phyloP scores from a whole-genome alignment of 495 filamentous ascomycete genomes.

The Sordaria brevicollis region DNA sequence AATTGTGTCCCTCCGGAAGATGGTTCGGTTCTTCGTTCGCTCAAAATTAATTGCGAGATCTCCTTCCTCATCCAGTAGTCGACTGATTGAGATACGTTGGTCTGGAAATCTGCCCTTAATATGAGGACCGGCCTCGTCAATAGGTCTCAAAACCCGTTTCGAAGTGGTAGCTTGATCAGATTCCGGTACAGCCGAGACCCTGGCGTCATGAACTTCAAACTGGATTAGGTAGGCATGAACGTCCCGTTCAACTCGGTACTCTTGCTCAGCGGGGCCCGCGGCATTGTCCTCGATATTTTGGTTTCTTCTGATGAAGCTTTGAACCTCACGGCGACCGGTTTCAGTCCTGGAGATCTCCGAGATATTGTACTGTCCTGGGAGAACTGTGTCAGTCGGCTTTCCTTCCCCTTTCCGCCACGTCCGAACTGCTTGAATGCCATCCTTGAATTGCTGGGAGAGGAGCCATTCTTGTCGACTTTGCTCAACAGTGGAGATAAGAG shows the following conservation, averaged over 20 bases:
- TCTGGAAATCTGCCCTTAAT: conserved; percentile 12
- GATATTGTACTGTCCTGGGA: neutral
- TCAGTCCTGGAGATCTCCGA: neutral
- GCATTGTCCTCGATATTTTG: neutral
- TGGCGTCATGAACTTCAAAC: neutral
- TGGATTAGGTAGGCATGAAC: conserved; percentile 10
- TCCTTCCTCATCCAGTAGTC: neutral
- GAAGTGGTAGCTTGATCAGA: neutral
- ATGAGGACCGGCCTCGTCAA: neutral
- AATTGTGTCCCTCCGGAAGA: neutral
- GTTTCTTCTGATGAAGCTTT: neutral
- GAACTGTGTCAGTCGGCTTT: neutral
- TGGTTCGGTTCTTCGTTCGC: neutral
- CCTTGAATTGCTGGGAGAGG: neutral
- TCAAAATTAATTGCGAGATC: neutral
- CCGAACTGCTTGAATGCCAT: neutral
- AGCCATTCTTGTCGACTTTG: neutral
- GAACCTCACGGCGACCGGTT: neutral
- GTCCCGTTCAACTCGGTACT: conserved; percentile 7
- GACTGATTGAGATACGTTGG: conserved; percentile 3
- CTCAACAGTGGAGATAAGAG: neutral
- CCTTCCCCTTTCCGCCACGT: neutral
- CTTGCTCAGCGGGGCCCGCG: neutral
- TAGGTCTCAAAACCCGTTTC: neutral
- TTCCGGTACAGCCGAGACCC: neutral